A percentile compares a stretch with the other conserved stretches of the same genome.
phyloP scores from a whole-genome alignment of 768 basidiomycete species.

The Mrakia blollopis region DNA sequence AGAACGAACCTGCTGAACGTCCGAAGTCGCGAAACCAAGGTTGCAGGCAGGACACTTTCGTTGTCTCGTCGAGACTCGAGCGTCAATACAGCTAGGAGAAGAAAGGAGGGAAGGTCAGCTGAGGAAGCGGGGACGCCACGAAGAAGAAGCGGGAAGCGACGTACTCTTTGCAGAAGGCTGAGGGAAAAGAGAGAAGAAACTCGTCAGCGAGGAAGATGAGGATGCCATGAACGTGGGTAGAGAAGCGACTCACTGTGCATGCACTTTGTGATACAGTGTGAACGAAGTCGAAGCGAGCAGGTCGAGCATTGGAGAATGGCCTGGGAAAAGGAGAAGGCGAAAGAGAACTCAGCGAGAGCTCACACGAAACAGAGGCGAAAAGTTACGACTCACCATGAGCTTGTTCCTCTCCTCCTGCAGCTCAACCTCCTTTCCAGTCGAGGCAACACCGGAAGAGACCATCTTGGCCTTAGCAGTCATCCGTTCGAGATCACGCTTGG shows the following conservation, averaged over 20 bases:
- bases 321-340: conserved; percentile 46
- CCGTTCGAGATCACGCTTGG: conserved; percentile 39
- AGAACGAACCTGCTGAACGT: conserved; percentile 61
- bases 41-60: conserved; percentile 91
- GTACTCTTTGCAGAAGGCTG: conserved; percentile 59
- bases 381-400: conserved; percentile 39
- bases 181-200: background rate
- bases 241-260: conserved; percentile 68
- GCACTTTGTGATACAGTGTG: conserved; percentile 78
- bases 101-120: background rate
- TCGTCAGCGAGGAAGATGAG: conserved; percentile 52
- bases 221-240: background rate
- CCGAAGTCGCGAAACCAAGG: conserved; percentile 70
- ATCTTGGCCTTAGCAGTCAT: conserved; percentile 41
- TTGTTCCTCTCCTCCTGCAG: conserved; percentile 40
- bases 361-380: background rate
- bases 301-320: conserved; percentile 81
- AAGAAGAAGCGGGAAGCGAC: background rate
- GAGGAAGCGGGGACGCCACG: background rate
- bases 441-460: conserved; percentile 28
- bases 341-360: background rate
- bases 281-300: conserved; percentile 71
- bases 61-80: conserved; percentile 81
- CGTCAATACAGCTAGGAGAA: conserved; percentile 60
- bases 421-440: conserved; percentile 31